phyloP scores from a whole-genome alignment of 78 protist species.

The Dictyostelium capitatum region DNA sequence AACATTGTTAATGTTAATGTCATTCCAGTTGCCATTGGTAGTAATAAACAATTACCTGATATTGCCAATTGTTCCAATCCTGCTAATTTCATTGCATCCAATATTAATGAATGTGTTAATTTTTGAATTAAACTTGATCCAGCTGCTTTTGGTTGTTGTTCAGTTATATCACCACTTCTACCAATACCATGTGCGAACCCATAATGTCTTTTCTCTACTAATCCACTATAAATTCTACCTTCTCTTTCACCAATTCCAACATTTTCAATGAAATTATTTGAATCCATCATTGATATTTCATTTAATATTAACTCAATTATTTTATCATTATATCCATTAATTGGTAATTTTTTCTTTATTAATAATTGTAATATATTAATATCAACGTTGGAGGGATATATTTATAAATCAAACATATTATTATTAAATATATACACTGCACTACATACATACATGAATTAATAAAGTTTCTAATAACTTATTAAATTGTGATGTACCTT shows the following conservation, averaged over 20 bases:
- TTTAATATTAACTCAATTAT: constrained; percentile 79
- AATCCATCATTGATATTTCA: constrained; percentile 93
- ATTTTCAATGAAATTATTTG: constrained; percentile 90
- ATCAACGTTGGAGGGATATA: not conserved
- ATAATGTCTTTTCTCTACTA: constrained; percentile 86
- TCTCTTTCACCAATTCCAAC: constrained; percentile 99
- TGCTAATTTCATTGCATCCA: constrained; percentile 84
- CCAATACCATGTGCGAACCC: constrained; percentile 98
- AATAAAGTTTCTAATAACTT: constrained; percentile 30
- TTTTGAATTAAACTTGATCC: constrained; percentile 97
- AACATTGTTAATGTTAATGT: constrained; percentile 89
- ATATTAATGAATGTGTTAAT: constrained; percentile 85
- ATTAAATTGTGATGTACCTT: constrained; percentile 67
- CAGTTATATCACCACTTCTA: constrained; percentile 97
- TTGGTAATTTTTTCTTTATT: constrained; percentile 91
- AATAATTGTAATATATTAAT: not conserved
- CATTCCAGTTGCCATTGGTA: constrained; percentile 99
- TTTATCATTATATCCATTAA: constrained; percentile 90
- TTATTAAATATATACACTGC: too few relatives aligned
- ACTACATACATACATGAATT: constrained; percentile 49
- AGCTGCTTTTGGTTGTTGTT: constrained; percentile 99
- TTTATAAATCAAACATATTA: too few relatives aligned
- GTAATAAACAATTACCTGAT: constrained; percentile 66
- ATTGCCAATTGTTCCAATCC: constrained; percentile 42
- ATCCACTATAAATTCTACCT: constrained; percentile 89